phyloP scores from a whole-genome alignment of 495 filamentous ascomycete genomes.

The Penicillium ochrochloron region DNA sequence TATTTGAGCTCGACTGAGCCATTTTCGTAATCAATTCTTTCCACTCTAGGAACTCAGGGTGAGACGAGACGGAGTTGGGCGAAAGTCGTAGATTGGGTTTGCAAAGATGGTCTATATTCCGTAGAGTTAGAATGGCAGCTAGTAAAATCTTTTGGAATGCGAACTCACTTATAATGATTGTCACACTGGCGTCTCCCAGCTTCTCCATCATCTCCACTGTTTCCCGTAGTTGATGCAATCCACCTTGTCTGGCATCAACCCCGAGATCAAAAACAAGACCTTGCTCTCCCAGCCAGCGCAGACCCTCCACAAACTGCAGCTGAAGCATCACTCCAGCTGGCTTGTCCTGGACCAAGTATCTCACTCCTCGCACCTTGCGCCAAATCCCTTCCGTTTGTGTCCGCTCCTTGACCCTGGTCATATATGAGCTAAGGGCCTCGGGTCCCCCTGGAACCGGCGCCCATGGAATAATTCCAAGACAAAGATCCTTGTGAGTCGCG shows the following conservation, averaged over 20 bases:
- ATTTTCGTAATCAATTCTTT: slow-evolving; percentile 48
- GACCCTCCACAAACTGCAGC: slow-evolving; percentile 65
- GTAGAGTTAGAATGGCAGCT: slow-evolving; percentile 2
- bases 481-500: slow-evolving; percentile 52
- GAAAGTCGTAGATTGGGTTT: slow-evolving; percentile 72
- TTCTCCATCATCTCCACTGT: slow-evolving; percentile 71
- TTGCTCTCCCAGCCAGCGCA: slow-evolving; percentile 67
- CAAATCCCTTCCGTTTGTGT: slow-evolving; percentile 40
- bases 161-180: slow-evolving; percentile 67
- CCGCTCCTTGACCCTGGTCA: slow-evolving; percentile 46
- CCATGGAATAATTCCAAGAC: slow-evolving; percentile 76
- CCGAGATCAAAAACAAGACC: slow-evolving; percentile 78
- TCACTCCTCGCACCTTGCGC: slow-evolving; percentile 69
- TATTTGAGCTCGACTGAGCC: slow-evolving; percentile 54
- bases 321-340: slow-evolving; percentile 62
- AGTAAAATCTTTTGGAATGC: neutral
- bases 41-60: slow-evolving; percentile 63
- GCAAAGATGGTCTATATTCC: slow-evolving; percentile 74
- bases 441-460: slow-evolving; percentile 72
- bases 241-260: slow-evolving; percentile 72
- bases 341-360: slow-evolving; percentile 83
- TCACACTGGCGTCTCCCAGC: slow-evolving; percentile 62
- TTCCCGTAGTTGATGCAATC: slow-evolving; percentile 72
- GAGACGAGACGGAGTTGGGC: slow-evolving; percentile 45
- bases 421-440: slow-evolving; percentile 51